A percentile compares a stretch with the other conserved stretches of the same genome.
Evolutionary conservation across 768 basidiomycete species (phyloP).

Genomic region (Mycena capillaripes): DNA sequence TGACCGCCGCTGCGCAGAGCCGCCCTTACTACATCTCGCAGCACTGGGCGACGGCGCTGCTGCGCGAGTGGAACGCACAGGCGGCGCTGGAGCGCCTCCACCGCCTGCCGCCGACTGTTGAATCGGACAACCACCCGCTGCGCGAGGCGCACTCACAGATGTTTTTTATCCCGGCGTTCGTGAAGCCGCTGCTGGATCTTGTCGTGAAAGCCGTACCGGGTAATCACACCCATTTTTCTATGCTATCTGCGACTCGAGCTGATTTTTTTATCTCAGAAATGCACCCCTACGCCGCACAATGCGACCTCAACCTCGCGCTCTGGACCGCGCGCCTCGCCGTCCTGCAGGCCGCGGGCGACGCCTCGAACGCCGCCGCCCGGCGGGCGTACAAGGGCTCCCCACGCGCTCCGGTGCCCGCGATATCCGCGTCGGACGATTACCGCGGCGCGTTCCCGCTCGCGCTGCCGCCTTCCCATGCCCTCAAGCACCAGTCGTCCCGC

Average conservation of each 20-base stretch:
- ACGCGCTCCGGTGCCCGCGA: too few species aligned
- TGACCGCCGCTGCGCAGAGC: conserved; percentile 62
- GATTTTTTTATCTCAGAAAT: conserved; percentile 64
- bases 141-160: conserved; percentile 83
- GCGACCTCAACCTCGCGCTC: conserved; percentile 74
- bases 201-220: conserved; percentile 82
- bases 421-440: conserved; percentile 64
- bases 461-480: conserved; percentile 55
- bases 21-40: conserved; percentile 94
- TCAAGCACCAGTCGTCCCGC: background rate
- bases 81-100: conserved; percentile 87
- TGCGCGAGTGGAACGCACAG: conserved; percentile 93
- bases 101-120: conserved; percentile 75
- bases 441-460: conserved; percentile 52
- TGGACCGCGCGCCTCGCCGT: conserved; percentile 73
- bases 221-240: conserved; percentile 46
- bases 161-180: conserved; percentile 88
- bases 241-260: background rate
- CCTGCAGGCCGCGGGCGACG: conserved; percentile 45
- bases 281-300: conserved; percentile 74
- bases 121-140: conserved; percentile 55
- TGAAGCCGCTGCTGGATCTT: conserved; percentile 86
- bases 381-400: too few species aligned
- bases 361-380: background rate
- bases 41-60: conserved; percentile 92